Conservation (phyloP, 805 yeast genomes). For the Cyberlindnera petersonii region DNA sequence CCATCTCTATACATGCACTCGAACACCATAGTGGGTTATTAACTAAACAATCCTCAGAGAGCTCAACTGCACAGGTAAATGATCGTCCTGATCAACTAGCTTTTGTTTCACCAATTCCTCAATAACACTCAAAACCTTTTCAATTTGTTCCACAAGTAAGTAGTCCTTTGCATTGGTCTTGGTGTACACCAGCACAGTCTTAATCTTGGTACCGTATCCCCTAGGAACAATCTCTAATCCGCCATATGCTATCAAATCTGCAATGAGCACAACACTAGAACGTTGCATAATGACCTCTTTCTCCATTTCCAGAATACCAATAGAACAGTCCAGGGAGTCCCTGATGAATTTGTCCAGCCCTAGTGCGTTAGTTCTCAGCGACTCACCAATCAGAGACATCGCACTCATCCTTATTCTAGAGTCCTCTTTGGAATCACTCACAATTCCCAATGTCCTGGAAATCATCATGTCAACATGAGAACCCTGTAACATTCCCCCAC, state of each 20-base stretch:
- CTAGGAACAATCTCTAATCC: conserved; percentile 49
- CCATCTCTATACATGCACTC: too few species aligned
- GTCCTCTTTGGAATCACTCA: conserved; percentile 42
- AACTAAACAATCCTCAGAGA: conserved; percentile 7
- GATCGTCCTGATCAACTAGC: not conserved
- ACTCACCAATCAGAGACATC: conserved; percentile 75
- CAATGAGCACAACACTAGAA: conserved; percentile 65
- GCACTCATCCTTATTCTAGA: conserved; percentile 76
- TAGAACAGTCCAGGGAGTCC: conserved; percentile 68
- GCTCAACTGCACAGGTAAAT: conserved; percentile 7
- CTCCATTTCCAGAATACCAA: conserved; percentile 71
- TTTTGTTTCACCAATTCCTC: conserved; percentile 20
- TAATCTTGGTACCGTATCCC: conserved; percentile 41
- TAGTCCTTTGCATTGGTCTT: conserved; percentile 50
- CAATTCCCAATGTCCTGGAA: conserved; percentile 37
- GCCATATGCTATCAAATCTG: conserved; percentile 51
- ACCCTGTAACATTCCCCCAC: conserved; percentile 48
- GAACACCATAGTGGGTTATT: too few species aligned
- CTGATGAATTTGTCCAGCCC: conserved; percentile 46
- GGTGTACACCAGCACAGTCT: conserved; percentile 41
- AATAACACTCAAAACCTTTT: conserved; percentile 31
- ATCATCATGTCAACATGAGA: conserved; percentile 40
- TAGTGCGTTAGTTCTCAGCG: conserved; percentile 55
- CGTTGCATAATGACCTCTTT: conserved; percentile 54
- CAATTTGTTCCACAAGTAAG: conserved; percentile 57